These are phyloP conservation scores for Cercospora sp. DNA, from an alignment of 2,329 filamentous ascomycete species.

Conservation along the genomic window DNA sequence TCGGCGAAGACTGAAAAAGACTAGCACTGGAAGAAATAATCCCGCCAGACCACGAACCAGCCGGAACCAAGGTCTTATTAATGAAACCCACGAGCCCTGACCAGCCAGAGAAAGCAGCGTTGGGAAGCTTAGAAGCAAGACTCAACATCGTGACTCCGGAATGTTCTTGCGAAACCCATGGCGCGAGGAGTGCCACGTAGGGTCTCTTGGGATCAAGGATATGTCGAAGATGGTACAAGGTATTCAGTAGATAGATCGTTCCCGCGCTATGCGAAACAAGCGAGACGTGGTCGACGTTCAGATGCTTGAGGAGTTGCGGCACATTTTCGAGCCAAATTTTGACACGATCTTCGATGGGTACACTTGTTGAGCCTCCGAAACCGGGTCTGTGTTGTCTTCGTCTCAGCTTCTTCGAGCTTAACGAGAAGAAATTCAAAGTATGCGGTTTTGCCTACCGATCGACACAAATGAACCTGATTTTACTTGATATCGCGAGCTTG, in stretches of 20 bases:
- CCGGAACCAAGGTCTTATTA: slow-evolving; percentile 36
- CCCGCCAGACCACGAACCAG: slow-evolving; percentile 34
- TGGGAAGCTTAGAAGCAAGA: slow-evolving; percentile 34
- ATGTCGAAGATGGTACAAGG: slow-evolving; percentile 38
- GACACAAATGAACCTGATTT: slow-evolving; percentile 42
- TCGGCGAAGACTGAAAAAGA: slow-evolving; percentile 22
- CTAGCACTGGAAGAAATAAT: slow-evolving; percentile 28
- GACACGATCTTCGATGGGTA: slow-evolving; percentile 41
- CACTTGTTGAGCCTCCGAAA: slow-evolving; percentile 47
- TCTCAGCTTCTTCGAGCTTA: not conserved
- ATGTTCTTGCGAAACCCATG: slow-evolving; percentile 46
- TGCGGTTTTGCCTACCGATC: slow-evolving; percentile 39
- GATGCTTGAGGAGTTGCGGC: slow-evolving; percentile 41
- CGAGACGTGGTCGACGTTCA: slow-evolving; percentile 43
- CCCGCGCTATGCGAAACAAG: slow-evolving; percentile 46
- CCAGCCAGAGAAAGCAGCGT: slow-evolving; percentile 36
- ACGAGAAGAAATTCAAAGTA: not conserved
- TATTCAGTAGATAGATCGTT: slow-evolving; percentile 48
- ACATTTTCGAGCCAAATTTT: slow-evolving; percentile 46
- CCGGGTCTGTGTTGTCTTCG: slow-evolving; percentile 40
- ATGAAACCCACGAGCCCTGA: slow-evolving; percentile 38
- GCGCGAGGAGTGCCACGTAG: slow-evolving; percentile 39
- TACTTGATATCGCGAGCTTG: slow-evolving; percentile 34
- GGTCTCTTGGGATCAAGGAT: slow-evolving; percentile 38
- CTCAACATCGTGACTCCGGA: slow-evolving; percentile 37